phyloP scores from a whole-genome alignment of 306 rosid genomes.

The Cucumis melo region DNA sequence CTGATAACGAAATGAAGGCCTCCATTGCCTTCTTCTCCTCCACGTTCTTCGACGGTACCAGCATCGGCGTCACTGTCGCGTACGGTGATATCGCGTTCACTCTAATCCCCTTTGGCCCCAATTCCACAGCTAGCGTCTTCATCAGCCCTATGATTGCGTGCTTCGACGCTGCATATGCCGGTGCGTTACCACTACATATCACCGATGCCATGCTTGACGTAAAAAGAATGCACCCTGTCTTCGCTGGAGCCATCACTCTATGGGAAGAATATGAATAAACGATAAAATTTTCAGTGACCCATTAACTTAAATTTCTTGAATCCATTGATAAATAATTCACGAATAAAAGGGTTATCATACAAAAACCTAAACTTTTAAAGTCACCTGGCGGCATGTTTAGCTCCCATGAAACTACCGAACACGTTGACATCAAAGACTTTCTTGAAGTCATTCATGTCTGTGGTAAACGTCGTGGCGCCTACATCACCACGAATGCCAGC shows the following conservation, averaged over 20 bases:
- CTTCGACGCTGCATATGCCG: slow-evolving; percentile 28
- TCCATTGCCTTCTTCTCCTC: neutral
- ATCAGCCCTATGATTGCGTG: slow-evolving; percentile 25
- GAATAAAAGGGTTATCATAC: too few relatives aligned
- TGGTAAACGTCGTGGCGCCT: slow-evolving; percentile 13
- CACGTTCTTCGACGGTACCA: neutral
- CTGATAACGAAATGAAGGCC: neutral
- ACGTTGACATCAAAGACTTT: slow-evolving; percentile 24
- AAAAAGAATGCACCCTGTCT: slow-evolving; percentile 25
- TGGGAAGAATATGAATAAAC: neutral
- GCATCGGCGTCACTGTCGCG: slow-evolving; percentile 19
- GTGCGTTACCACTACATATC: slow-evolving; percentile 15
- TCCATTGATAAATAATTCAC: too few relatives aligned
- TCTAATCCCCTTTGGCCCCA: slow-evolving; percentile 31
- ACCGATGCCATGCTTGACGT: slow-evolving; percentile 24
- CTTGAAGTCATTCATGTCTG: slow-evolving; percentile 20
- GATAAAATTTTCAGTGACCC: neutral
- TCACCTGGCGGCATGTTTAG: slow-evolving; percentile 34
- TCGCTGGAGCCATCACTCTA: slow-evolving; percentile 22
- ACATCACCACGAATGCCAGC: slow-evolving; percentile 11
- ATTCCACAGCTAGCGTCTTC: slow-evolving; percentile 29
- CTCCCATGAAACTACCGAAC: slow-evolving; percentile 29
- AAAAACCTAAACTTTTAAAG: too few relatives aligned
- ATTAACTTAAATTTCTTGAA: too few relatives aligned
- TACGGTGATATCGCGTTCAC: slow-evolving; percentile 33